Conservation (phyloP, 2,329 filamentous ascomycete genomes). For the Verticillium nubilum region DNA sequence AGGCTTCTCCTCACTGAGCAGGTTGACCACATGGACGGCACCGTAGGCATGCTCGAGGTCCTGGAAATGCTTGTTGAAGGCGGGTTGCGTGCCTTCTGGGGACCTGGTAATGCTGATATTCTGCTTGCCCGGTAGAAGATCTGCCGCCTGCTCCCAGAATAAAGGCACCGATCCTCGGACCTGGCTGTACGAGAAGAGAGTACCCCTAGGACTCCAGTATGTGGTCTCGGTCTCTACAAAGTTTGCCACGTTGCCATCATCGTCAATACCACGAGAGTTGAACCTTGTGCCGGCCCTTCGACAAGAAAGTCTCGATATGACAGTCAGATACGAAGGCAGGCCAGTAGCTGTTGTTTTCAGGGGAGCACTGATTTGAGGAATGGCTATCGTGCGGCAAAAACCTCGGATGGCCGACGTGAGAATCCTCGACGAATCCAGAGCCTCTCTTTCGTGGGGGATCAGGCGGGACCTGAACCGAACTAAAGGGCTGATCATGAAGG, state of each 20-base stretch:
- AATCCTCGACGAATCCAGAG: slow-evolving; percentile 81
- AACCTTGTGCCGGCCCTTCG: slow-evolving; percentile 89
- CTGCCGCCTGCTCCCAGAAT: slow-evolving; percentile 93
- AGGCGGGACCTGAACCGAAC: slow-evolving; percentile 84
- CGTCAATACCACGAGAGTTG: slow-evolving; percentile 95
- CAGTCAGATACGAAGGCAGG: slow-evolving; percentile 75
- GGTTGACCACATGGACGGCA: slow-evolving; percentile 85
- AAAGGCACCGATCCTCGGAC: slow-evolving; percentile 88
- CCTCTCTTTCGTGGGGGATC: slow-evolving; percentile 65
- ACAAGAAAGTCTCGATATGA: slow-evolving; percentile 90
- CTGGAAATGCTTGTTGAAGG: slow-evolving; percentile 93
- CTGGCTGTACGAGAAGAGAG: slow-evolving; percentile 91
- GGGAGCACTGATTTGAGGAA: slow-evolving; percentile 72
- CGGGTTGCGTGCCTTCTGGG: slow-evolving; percentile 83
- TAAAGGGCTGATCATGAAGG: slow-evolving; percentile 93
- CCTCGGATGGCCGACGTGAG: slow-evolving; percentile 91
- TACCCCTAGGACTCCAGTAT: slow-evolving; percentile 73
- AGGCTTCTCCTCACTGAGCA: slow-evolving; percentile 84
- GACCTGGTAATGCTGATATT: slow-evolving; percentile 91
- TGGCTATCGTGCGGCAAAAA: slow-evolving; percentile 80
- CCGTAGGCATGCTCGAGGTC: slow-evolving; percentile 83
- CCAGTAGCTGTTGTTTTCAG: slow-evolving; percentile 61
- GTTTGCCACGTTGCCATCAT: slow-evolving; percentile 95
- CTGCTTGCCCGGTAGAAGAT: slow-evolving; percentile 84
- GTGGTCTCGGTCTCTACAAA: slow-evolving; percentile 98